Percentiles rank a stretch among this genome's conserved stretches.
Evolutionary conservation across 75 land plant species (phyloP).

Genomic region (Sequoia sempervirens): DNA sequence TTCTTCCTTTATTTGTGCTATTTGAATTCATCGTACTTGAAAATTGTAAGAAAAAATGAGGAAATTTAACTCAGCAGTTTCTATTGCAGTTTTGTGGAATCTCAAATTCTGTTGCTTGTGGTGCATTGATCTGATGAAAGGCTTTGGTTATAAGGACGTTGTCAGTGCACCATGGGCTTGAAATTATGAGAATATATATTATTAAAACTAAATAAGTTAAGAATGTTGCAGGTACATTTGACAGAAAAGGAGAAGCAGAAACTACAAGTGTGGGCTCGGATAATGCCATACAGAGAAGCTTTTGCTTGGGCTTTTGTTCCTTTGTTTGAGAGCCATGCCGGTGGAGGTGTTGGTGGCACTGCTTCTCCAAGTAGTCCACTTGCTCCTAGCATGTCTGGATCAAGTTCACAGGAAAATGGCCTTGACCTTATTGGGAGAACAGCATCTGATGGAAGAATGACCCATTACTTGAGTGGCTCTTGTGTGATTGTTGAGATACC

Average conservation of each 20-base stretch:
- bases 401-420: slow-evolving; percentile 55
- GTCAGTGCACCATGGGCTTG: background rate
- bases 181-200: background rate
- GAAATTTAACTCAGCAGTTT: background rate
- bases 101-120: background rate
- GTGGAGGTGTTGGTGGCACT: slow-evolving; percentile 62
- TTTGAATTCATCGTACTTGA: background rate
- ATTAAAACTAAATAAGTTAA: slow-evolving; percentile 5
- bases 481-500: slow-evolving; percentile 90
- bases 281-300: slow-evolving; percentile 94
- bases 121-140: background rate
- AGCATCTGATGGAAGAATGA: slow-evolving; percentile 46
- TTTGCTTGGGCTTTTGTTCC: slow-evolving; percentile 97
- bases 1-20: background rate
- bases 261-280: slow-evolving; percentile 95
- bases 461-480: slow-evolving; percentile 46
- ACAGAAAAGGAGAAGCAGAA: slow-evolving; percentile 90
- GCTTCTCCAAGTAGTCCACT: slow-evolving; percentile 93
- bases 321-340: slow-evolving; percentile 69
- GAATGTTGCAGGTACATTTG: slow-evolving; percentile 62
- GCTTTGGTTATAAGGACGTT: background rate
- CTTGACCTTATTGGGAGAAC: slow-evolving; percentile 52
- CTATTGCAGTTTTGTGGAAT: background rate
- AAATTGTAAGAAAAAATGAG: background rate
- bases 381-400: slow-evolving; percentile 57